Conservation (phyloP, 2,329 filamentous ascomycete genomes). For the Neonectria sp. region DNA sequence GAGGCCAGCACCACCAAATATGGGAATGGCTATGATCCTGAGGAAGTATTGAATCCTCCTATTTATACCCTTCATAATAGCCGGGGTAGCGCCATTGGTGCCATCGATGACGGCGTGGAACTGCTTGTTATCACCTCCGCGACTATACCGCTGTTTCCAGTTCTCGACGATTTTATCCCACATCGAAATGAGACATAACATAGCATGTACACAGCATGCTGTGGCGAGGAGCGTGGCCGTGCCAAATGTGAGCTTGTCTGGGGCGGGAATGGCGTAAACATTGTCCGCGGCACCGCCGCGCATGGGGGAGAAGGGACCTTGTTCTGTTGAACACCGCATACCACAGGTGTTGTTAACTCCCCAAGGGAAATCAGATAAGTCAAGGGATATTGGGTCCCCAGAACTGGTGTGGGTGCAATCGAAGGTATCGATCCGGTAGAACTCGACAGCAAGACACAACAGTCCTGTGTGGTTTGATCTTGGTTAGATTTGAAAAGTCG, state of each 20-base stretch:
- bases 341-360: conserved; percentile 58
- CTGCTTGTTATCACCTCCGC: conserved; percentile 41
- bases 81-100: conserved; percentile 68
- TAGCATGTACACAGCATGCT: conserved; percentile 75
- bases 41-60: conserved; percentile 68
- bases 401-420: conserved; percentile 59
- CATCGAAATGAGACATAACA: conserved; percentile 73
- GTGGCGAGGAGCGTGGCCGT: conserved; percentile 73
- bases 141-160: conserved; percentile 63
- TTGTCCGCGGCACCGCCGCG: conserved; percentile 69
- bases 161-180: conserved; percentile 77
- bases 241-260: conserved; percentile 69
- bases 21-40: conserved; percentile 69
- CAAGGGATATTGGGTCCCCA: conserved; percentile 54
- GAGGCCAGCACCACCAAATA: conserved; percentile 72
- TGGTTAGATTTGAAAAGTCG: too few relatives aligned
- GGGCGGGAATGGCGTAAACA: conserved; percentile 74
- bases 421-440: conserved; percentile 67
- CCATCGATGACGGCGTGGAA: conserved; percentile 62
- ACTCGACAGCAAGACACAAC: conserved; percentile 74
- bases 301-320: conserved; percentile 69
- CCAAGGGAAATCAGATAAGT: conserved; percentile 61
- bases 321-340: conserved; percentile 60
- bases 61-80: conserved; percentile 69
- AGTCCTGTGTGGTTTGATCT: conserved; percentile 58